Percentiles rank a stretch among this genome's conserved stretches.
Evolutionary conservation across 179 eudicot species (phyloP).

Genomic region (Silene vulgaris): DNA sequence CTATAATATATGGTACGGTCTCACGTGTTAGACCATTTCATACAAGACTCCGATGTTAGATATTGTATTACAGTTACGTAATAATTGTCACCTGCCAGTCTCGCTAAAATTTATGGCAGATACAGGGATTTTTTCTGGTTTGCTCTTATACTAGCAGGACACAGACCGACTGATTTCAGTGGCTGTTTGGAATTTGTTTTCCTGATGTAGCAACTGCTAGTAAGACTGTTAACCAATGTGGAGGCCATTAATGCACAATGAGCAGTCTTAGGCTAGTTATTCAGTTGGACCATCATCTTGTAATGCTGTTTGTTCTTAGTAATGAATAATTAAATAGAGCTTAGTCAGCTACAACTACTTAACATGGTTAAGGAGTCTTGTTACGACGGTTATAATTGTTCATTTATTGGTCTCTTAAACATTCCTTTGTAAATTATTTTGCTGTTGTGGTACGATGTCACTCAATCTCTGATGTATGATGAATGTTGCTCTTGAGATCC

Average conservation of each 20-base stretch:
- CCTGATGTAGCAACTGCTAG: not conserved
- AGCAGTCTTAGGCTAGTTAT: not conserved
- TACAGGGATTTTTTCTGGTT: not conserved
- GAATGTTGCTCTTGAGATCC: slow-evolving; percentile 19
- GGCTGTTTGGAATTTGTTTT: not conserved
- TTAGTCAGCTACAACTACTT: not conserved
- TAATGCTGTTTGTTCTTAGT: not conserved
- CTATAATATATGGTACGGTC: too few relatives aligned
- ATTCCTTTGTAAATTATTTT: not conserved
- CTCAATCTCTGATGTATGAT: not conserved
- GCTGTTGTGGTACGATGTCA: not conserved
- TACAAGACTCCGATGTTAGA: too few relatives aligned
- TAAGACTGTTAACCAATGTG: not conserved
- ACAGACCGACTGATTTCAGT: not conserved
- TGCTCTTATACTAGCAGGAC: not conserved
- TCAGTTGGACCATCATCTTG: not conserved
- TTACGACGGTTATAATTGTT: not conserved
- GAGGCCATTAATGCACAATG: not conserved
- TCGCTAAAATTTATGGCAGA: not conserved
- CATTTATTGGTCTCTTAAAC: not conserved
- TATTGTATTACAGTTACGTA: too few relatives aligned
- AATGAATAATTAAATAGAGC: not conserved
- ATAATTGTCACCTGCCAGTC: not conserved
- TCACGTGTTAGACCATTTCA: too few relatives aligned
- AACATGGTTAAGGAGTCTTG: not conserved